Conservation (phyloP, 2,329 filamentous ascomycete species). For the Penicillium sp. region DNA sequence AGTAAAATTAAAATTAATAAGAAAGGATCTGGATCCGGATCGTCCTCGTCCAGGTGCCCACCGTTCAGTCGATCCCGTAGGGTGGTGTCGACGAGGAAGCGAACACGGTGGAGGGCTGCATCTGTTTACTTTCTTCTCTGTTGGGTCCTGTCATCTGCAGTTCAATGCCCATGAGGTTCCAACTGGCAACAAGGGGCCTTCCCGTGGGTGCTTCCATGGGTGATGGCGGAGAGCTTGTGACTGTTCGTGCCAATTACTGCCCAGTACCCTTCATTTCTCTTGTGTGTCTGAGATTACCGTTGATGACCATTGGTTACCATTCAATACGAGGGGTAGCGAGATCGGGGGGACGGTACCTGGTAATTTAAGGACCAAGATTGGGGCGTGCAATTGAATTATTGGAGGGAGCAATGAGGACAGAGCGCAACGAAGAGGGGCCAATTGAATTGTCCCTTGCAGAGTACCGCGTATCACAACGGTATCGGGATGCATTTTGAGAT, state of each 20-base stretch:
- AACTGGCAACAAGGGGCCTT: constrained; percentile 6
- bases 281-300: background rate
- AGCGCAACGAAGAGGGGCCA: background rate
- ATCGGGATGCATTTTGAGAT: background rate
- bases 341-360: background rate
- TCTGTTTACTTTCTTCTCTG: background rate
- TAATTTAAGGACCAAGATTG: background rate
- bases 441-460: constrained; percentile 3
- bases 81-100: background rate
- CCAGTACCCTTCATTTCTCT: background rate
- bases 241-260: background rate
- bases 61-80: constrained; percentile 18
- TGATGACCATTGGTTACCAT: background rate
- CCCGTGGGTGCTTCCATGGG: constrained; percentile 15
- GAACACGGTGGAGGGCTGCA: background rate
- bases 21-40: constrained; percentile 25
- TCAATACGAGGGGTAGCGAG: background rate
- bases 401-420: background rate
- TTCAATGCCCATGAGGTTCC: constrained; percentile 12
- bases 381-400: background rate
- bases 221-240: background rate
- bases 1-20: constrained; percentile 9
- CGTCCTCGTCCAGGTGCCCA: constrained; percentile 21
- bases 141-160: background rate
- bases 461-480: background rate